Percentiles rank a stretch among this genome's conserved stretches.
Evolutionary conservation across 108 stramenopile species (phyloP).

Genomic region (Aurantiochytrium sp.): DNA sequence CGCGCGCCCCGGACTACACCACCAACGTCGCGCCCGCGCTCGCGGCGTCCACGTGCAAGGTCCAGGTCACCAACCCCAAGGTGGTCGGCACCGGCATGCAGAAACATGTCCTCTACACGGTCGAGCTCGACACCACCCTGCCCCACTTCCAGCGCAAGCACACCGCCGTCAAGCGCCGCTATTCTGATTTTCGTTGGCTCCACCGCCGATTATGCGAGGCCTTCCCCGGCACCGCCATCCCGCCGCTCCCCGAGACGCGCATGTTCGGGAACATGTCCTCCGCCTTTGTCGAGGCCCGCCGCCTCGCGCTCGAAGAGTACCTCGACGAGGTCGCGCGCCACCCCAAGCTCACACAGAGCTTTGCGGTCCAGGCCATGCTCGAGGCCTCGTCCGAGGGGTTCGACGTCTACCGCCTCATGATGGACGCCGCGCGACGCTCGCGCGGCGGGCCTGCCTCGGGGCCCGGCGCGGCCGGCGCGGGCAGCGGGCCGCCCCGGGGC

Average conservation of each 20-base stretch:
- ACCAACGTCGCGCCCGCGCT: not conserved
- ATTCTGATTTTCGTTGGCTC: slow-evolving; percentile 23
- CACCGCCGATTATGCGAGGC: not conserved
- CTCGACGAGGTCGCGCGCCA: not conserved
- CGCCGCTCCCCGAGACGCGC: not conserved
- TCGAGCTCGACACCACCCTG: not conserved
- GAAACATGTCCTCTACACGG: not conserved
- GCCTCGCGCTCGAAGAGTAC: not conserved
- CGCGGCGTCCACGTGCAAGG: not conserved
- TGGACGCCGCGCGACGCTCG: not conserved
- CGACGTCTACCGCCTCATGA: not conserved
- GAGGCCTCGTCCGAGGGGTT: not conserved
- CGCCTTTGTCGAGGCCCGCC: not conserved
- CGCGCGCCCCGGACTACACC: not conserved
- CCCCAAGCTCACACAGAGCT: not conserved
- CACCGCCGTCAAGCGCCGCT: not conserved
- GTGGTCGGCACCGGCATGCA: not conserved
- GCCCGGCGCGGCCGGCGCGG: not conserved
- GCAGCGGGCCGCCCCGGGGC: too few species aligned
- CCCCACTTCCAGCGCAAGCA: not conserved
- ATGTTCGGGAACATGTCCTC: slow-evolving; percentile 6
- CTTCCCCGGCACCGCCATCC: slow-evolving; percentile 13
- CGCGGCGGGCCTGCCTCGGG: not conserved
- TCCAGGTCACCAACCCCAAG: not conserved
- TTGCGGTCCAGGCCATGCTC: not conserved